Percentiles rank a stretch among this genome's conserved stretches.
Conservation (phyloP, 768 basidiomycete species). For the Tricholoma flavovirens region DNA sequence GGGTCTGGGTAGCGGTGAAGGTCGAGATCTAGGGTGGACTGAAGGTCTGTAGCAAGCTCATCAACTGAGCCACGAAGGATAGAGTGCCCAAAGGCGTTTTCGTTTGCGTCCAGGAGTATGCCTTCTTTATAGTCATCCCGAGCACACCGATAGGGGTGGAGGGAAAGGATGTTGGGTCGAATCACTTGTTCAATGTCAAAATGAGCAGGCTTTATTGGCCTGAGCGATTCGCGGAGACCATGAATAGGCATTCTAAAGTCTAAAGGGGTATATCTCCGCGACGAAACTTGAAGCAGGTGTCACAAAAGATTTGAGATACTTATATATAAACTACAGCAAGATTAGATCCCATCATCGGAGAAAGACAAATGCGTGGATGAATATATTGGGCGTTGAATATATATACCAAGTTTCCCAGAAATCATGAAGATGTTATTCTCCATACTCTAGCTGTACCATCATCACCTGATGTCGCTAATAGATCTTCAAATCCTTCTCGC, state of each 20-base stretch:
- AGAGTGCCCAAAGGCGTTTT: conserved; percentile 89
- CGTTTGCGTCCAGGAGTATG: conserved; percentile 94
- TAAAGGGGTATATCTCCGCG: background rate
- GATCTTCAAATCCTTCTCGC: conserved; percentile 50
- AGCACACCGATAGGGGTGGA: conserved; percentile 93
- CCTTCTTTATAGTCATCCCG: conserved; percentile 92
- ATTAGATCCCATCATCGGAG: no score
- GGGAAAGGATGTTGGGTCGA: conserved; percentile 87
- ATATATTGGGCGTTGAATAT: background rate
- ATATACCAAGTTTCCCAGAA: background rate
- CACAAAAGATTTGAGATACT: background rate
- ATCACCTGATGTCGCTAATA: conserved; percentile 82
- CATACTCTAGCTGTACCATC: conserved; percentile 83
- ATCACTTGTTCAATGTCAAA: conserved; percentile 82
- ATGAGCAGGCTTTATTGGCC: conserved; percentile 59
- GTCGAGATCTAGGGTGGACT: conserved; percentile 38
- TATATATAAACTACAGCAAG: no score
- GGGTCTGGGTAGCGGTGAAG: conserved; percentile 95
- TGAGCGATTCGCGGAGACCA: conserved; percentile 44
- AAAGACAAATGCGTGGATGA: no score
- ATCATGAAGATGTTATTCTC: conserved; percentile 35
- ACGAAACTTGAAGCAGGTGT: background rate
- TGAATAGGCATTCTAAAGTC: conserved; percentile 50
- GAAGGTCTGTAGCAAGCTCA: conserved; percentile 28
- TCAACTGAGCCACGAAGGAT: conserved; percentile 37